These are phyloP conservation scores for Podila epigama DNA, from an alignment of 192 early-diverging fungal species.

Conservation along the genomic window DNA sequence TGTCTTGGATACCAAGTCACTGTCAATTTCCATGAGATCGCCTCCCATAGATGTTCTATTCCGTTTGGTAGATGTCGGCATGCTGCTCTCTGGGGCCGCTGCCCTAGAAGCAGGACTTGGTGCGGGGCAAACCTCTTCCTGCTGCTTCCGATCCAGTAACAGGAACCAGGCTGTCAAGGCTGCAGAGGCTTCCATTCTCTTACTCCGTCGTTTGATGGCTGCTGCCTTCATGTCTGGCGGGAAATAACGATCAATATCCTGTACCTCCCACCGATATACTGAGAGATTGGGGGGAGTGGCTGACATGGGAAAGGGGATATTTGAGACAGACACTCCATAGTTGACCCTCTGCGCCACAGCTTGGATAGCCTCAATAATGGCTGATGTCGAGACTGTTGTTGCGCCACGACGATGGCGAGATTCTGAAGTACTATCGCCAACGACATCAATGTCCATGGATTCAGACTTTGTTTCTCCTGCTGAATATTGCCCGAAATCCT, in stretches of 20 bases:
- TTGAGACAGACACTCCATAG: conserved; percentile 31
- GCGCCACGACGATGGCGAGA: background rate
- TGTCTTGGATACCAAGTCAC: background rate
- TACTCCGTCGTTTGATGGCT: conserved; percentile 39
- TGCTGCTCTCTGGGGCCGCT: background rate
- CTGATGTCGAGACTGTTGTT: conserved; percentile 21
- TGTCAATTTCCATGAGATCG: conserved; percentile 30
- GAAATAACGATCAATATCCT: conserved; percentile 51
- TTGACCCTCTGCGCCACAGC: conserved; percentile 33
- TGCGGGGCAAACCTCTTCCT: conserved; percentile 28
- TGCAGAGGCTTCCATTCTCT: conserved; percentile 46
- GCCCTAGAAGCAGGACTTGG: background rate
- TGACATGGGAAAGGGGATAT: conserved; percentile 3
- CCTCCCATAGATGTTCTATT: background rate
- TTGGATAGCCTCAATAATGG: conserved; percentile 40
- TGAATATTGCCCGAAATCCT: background rate
- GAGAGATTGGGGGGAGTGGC: conserved; percentile 47
- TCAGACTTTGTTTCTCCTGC: background rate
- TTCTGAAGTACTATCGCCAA: background rate
- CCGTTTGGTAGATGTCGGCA: background rate
- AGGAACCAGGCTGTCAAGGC: conserved; percentile 45
- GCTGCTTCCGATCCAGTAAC: conserved; percentile 25
- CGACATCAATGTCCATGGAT: background rate
- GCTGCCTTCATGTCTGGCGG: conserved; percentile 53
- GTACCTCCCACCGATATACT: conserved; percentile 60